Evolutionary conservation across 768 basidiomycete species (phyloP), one percentile per base, ranked within the genome.

Genomic region (Polyporus arcularius): DNA sequence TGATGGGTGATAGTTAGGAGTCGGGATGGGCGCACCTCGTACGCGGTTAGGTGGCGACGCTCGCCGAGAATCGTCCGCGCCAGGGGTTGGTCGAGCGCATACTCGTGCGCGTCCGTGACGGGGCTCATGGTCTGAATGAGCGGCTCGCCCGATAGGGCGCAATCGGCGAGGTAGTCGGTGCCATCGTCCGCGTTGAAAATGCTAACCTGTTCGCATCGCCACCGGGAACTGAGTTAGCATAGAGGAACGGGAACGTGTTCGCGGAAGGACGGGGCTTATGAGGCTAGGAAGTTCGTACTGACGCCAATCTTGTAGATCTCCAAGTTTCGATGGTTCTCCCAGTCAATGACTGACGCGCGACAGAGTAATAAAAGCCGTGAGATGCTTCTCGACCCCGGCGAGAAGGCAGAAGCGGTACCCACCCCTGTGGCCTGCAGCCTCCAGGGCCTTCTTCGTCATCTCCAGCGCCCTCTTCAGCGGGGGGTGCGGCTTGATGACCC

Each of bases 381-480:
- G 21, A 9, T 14, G 21, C 56, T 7, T 21, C 49, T n/a, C 9
- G 32, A 10, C 18, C 26, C n/a, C 21, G 41, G 10, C 11, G 9
- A n/a, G 18, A 15, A 30, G 30, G 32, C 21, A 26, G 41, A 31
- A 11, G 43, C 45, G 16, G 4, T 6, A 46, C 76, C 41, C 53
- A 88, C 90, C 86, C 70, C 79, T 76, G 71, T 92, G 88, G 3
- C 90, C 89, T 11, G 82, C 86, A 6, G 75, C 77, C 15, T 81
- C 60, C 28, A 94, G 72, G 0, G 90, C 88, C 11, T 74, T 69
- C 72, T 85, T 85, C 1, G 79, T 75, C 31, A 76, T 71, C 66
- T 84, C 78, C 48, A 94, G 72, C 1, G 83, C 90, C 32, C 92
- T 76, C 4, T 67, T 68, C 15, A 91, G 72, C 0, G 92, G 90